Percentiles rank a stretch among this genome's conserved stretches.
These are phyloP conservation scores for Hanseniaspora meyeri DNA, from an alignment of 805 yeast species.

Conservation along the genomic window DNA sequence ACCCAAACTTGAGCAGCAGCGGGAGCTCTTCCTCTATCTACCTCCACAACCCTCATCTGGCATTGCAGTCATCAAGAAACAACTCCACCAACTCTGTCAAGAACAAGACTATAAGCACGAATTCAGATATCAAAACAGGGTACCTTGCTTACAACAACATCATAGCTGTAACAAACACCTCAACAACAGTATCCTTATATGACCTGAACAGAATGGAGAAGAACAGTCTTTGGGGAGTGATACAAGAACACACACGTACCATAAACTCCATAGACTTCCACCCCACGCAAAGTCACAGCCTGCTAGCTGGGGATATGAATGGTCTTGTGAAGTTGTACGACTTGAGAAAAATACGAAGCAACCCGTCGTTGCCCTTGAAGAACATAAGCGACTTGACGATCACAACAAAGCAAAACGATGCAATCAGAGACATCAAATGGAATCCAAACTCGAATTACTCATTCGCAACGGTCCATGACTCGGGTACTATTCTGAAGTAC, in stretches of 20 bases:
- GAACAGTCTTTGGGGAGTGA: conserved; percentile 18
- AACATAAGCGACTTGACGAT: conserved; percentile 24
- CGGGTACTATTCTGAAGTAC: conserved; percentile 77
- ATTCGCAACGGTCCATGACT: conserved; percentile 73
- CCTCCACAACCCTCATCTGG: conserved; percentile 1
- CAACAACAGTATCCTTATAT: conserved; percentile 26
- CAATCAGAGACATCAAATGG: conserved; percentile 46
- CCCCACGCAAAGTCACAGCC: conserved; percentile 25
- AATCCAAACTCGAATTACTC: conserved; percentile 36
- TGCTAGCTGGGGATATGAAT: conserved; percentile 65
- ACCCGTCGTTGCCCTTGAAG: conserved; percentile 26
- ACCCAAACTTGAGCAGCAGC: conserved; percentile 18
- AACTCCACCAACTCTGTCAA: conserved; percentile 15
- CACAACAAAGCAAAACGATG: conserved; percentile 50
- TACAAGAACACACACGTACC: conserved; percentile 27
- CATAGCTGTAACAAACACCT: conserved; percentile 26
- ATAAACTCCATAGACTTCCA: conserved; percentile 29
- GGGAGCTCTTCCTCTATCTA: neutral
- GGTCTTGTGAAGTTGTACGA: conserved; percentile 73
- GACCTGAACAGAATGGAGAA: conserved; percentile 24
- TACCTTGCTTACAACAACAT: conserved; percentile 23
- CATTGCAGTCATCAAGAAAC: conserved; percentile 15
- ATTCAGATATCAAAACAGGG: conserved; percentile 29
- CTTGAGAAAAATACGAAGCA: conserved; percentile 37
- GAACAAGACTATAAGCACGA: conserved; percentile 24